A percentile compares a stretch with the other conserved stretches of the same genome.
Evolutionary conservation across 176 grass and related monocot genomes (phyloP).

Genomic region (Pontederia crassipes): DNA sequence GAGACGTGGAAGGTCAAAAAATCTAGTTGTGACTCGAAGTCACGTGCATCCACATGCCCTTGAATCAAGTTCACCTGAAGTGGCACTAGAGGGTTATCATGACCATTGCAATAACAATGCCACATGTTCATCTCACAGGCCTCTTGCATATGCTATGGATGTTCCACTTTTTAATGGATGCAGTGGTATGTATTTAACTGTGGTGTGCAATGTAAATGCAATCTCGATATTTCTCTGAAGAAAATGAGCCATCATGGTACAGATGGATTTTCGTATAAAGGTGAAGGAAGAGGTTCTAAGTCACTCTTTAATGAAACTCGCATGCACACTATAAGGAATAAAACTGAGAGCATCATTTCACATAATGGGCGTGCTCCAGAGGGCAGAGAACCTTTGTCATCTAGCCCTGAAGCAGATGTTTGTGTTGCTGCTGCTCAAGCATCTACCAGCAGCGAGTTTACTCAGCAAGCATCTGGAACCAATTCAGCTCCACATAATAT

Average conservation of each 20-base stretch:
- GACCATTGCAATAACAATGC: conserved; percentile 43
- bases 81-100: conserved; percentile 40
- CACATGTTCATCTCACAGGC: conserved; percentile 33
- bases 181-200: not conserved
- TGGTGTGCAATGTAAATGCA: not conserved
- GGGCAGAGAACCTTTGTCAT: conserved; percentile 3
- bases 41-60: conserved; percentile 67
- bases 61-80: conserved; percentile 67
- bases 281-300: conserved; percentile 3
- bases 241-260: not conserved
- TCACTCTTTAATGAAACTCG: conserved; percentile 5
- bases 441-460: conserved; percentile 32
- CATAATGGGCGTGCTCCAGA: conserved; percentile 8
- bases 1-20: conserved; percentile 39
- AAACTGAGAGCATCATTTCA: conserved; percentile 18
- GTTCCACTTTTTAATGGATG: conserved; percentile 6
- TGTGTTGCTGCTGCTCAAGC: conserved; percentile 26
- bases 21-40: conserved; percentile 29
- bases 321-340: not conserved
- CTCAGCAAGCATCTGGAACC: conserved; percentile 27
- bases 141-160: conserved; percentile 11
- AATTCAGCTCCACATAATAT: conserved; percentile 38
- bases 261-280: conserved; percentile 4
- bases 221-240: not conserved
- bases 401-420: conserved; percentile 17